Percentiles rank a stretch among this genome's conserved stretches.
Evolutionary conservation across 305 asterid genomes (phyloP).

Genomic region (Fraxinus angustifolia): DNA sequence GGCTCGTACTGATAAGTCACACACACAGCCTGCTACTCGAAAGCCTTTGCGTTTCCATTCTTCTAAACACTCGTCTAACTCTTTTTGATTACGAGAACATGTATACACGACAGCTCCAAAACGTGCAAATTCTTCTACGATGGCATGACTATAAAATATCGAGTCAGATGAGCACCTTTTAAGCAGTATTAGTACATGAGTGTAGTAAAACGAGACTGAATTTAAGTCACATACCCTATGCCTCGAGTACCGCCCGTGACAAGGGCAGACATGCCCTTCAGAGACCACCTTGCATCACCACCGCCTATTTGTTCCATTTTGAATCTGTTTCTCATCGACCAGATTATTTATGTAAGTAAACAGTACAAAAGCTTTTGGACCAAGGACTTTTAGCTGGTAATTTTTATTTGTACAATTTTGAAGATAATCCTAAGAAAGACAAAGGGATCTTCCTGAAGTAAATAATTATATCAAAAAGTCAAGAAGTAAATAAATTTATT

Average conservation of each 20-base stretch:
- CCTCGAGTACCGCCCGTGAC: slow-evolving; percentile 40
- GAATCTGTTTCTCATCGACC: neutral
- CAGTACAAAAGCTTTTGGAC: neutral
- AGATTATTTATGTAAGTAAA: neutral
- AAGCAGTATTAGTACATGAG: neutral
- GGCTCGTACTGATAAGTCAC: slow-evolving; percentile 28
- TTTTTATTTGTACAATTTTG: neutral
- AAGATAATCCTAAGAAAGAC: neutral
- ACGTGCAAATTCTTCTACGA: slow-evolving; percentile 40
- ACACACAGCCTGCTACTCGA: slow-evolving; percentile 27
- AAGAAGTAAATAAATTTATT: too few species aligned
- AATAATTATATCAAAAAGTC: neutral
- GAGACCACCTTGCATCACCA: slow-evolving; percentile 29
- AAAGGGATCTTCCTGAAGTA: neutral
- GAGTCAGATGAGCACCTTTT: neutral
- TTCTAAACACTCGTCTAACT: slow-evolving; percentile 25
- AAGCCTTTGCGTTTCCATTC: slow-evolving; percentile 35
- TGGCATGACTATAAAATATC: slow-evolving; percentile 26
- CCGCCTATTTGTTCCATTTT: slow-evolving; percentile 4
- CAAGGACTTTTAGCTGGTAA: neutral
- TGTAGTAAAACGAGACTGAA: neutral
- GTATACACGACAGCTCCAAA: slow-evolving; percentile 38
- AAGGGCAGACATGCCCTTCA: slow-evolving; percentile 32
- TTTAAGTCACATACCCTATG: slow-evolving; percentile 25
- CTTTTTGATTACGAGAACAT: slow-evolving; percentile 31